Evolutionary conservation across 148 eudicot species (phyloP).

Genomic region (Mesembryanthemum crystallinum): DNA sequence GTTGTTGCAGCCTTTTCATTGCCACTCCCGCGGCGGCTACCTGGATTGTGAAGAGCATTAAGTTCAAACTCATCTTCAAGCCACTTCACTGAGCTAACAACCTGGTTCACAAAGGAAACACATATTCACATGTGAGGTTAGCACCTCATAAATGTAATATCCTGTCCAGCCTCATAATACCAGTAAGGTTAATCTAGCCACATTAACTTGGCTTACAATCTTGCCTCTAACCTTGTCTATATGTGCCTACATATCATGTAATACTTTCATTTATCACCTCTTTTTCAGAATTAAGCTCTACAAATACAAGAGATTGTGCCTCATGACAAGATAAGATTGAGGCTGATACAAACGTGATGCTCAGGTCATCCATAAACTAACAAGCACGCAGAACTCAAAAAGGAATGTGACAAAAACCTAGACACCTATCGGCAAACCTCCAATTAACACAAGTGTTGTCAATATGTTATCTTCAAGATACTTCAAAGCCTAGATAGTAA

Average conservation of each 20-base stretch:
- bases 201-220: background rate
- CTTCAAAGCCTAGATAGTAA: too few species aligned
- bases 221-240: too few species aligned
- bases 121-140: background rate
- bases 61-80: slow-evolving; percentile 99
- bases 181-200: background rate
- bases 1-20: slow-evolving; percentile 94
- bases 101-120: slow-evolving; percentile 42
- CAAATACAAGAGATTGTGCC: background rate
- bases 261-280: too few species aligned
- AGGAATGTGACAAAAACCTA: too few species aligned
- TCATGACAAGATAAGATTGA: too few species aligned
- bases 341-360: too few species aligned
- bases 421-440: too few species aligned
- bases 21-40: slow-evolving; percentile 80
- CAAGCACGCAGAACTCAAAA: too few species aligned
- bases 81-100: slow-evolving; percentile 99
- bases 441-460: too few species aligned
- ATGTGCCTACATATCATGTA: too few species aligned
- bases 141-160: background rate
- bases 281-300: background rate
- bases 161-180: background rate
- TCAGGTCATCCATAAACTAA: too few species aligned
- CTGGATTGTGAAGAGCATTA: slow-evolving; percentile 99
- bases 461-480: too few species aligned